Evolutionary conservation across 495 filamentous ascomycete species (phyloP).

Genomic region (Xylaria cubensis): DNA sequence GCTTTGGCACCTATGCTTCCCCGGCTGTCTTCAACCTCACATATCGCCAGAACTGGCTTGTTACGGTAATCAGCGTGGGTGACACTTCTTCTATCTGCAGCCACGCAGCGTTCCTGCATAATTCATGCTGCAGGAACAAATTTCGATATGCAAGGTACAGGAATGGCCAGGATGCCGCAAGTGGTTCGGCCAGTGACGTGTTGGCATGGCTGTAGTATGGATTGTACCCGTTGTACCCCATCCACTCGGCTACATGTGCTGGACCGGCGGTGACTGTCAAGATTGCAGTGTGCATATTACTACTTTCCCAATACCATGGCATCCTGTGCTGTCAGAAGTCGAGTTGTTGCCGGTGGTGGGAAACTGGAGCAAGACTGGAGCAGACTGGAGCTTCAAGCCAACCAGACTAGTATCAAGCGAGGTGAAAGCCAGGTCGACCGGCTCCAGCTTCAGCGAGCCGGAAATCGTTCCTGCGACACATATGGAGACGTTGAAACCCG

Average conservation of each 20-base stretch:
- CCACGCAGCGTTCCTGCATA: conserved; percentile 43
- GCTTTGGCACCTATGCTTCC: neutral
- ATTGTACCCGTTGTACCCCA: conserved; percentile 12
- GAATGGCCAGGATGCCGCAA: conserved; percentile 32
- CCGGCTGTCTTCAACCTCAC: conserved; percentile 9
- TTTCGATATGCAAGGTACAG: conserved; percentile 44
- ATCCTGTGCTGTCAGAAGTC: conserved; percentile 18
- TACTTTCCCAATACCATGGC: conserved; percentile 27
- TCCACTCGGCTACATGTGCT: conserved; percentile 30
- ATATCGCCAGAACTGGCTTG: neutral
- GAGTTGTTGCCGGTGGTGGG: conserved; percentile 5
- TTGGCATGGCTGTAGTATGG: neutral
- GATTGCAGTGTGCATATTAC: conserved; percentile 30
- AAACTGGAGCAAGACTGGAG: neutral
- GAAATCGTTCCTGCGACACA: conserved; percentile 39
- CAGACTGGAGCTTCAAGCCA: neutral
- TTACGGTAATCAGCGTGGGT: conserved; percentile 14
- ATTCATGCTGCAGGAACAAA: conserved; percentile 44
- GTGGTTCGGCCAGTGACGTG: conserved; percentile 12
- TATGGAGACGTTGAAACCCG: conserved; percentile 39
- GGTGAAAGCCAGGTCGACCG: conserved; percentile 16
- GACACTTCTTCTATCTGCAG: conserved; percentile 20
- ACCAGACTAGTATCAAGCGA: conserved; percentile 15
- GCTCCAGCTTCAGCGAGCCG: conserved; percentile 38
- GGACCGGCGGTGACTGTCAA: conserved; percentile 31